phyloP scores from a whole-genome alignment of 2,329 filamentous ascomycete genomes.

The Fusarium citri region DNA sequence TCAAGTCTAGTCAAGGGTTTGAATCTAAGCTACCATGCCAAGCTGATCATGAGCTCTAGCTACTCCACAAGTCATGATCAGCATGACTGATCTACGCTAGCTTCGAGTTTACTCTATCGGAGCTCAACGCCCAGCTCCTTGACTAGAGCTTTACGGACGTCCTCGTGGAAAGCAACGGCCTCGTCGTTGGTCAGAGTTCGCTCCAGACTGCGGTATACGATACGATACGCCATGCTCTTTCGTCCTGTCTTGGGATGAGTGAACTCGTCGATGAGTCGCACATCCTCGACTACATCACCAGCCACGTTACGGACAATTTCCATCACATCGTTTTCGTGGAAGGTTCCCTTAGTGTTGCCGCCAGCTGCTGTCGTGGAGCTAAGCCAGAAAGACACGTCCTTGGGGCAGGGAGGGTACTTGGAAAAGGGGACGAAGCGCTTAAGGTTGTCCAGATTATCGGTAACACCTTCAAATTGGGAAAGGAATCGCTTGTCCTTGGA shows the following conservation, averaged over 20 bases:
- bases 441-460: constrained; percentile 60
- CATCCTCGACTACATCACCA: constrained; percentile 89
- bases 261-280: constrained; percentile 86
- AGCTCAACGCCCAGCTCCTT: constrained; percentile 79
- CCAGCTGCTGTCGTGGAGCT: constrained; percentile 58
- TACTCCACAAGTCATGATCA: constrained; percentile 38
- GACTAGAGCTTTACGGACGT: constrained; percentile 73
- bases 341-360: constrained; percentile 61
- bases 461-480: constrained; percentile 79
- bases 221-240: constrained; percentile 88
- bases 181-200: constrained; percentile 88
- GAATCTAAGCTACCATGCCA: constrained; percentile 23
- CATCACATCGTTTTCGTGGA: constrained; percentile 98
- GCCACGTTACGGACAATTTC: constrained; percentile 87
- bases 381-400: constrained; percentile 96
- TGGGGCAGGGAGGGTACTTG: constrained; percentile 88
- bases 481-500: constrained; percentile 86
- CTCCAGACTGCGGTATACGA: constrained; percentile 94
- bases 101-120: constrained; percentile 42
- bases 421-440: constrained; percentile 86
- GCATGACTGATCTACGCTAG: constrained; percentile 27
- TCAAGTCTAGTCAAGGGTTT: constrained; percentile 14
- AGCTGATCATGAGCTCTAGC: constrained; percentile 35
- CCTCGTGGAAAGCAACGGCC: constrained; percentile 79
- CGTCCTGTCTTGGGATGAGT: constrained; percentile 85